phyloP scores from a whole-genome alignment of 2,329 filamentous ascomycete genomes.

The Neonectria faginata region DNA sequence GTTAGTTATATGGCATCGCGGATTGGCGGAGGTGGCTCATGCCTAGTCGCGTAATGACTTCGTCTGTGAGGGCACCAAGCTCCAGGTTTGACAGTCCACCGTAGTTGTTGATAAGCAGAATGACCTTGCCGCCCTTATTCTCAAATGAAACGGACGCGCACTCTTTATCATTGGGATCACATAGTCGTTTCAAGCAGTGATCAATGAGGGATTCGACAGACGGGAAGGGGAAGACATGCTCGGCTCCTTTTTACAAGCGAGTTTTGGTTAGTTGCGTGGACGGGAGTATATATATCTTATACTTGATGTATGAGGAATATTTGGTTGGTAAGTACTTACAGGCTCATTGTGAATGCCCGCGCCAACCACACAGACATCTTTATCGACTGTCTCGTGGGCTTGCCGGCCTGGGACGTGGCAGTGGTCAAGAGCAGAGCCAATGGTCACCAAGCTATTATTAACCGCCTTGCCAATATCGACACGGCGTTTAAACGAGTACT shows the following conservation, averaged over 20 bases:
- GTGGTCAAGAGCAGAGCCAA: conserved; percentile 21
- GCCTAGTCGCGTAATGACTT: conserved; percentile 21
- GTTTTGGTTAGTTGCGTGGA: not conserved
- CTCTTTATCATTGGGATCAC: conserved; percentile 25
- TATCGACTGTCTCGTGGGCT: conserved; percentile 15
- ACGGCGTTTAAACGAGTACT: conserved; percentile 21
- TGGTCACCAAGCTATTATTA: conserved; percentile 24
- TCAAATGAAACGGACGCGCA: conserved; percentile 21
- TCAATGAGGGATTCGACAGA: conserved; percentile 20
- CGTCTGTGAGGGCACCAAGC: conserved; percentile 20
- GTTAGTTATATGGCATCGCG: not conserved
- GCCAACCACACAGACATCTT: conserved; percentile 23
- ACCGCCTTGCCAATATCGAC: conserved; percentile 21
- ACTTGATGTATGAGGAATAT: not conserved
- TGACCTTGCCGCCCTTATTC: conserved; percentile 13
- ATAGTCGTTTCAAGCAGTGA: conserved; percentile 17
- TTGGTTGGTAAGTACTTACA: not conserved
- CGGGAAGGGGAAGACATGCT: conserved; percentile 22
- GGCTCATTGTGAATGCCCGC: conserved; percentile 27
- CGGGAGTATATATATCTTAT: too few relatives aligned
- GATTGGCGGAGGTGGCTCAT: not conserved
- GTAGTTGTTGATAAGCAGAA: conserved; percentile 26
- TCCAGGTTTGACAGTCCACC: conserved; percentile 25
- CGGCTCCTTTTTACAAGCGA: conserved; percentile 16
- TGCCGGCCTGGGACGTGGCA: conserved; percentile 24